phyloP scores from a whole-genome alignment of 2,329 filamentous ascomycete genomes.

The Colletotrichum phormii region DNA sequence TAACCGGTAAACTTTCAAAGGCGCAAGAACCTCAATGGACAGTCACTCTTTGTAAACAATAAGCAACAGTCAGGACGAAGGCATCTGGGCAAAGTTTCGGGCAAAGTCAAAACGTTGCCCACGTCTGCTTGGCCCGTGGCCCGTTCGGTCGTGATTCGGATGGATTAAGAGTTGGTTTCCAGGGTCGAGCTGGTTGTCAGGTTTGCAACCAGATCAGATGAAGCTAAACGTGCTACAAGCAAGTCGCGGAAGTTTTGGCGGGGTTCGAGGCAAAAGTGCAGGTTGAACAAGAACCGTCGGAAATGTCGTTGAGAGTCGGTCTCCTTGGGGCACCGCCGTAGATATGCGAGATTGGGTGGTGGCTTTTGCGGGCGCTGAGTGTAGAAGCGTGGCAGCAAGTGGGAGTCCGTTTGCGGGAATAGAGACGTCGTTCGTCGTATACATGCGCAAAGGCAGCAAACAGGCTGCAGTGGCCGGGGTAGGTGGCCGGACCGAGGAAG shows the following conservation, averaged over 20 bases:
- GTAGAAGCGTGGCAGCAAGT: conserved; percentile 5
- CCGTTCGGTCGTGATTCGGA: conserved; percentile 20
- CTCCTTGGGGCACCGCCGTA: conserved; percentile 11
- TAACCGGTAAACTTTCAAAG: conserved; percentile 12
- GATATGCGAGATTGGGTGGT: conserved; percentile 27
- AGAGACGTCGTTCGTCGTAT: conserved; percentile 24
- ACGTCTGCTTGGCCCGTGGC: conserved; percentile 6
- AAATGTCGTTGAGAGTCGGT: not conserved
- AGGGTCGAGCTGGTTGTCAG: conserved; percentile 1
- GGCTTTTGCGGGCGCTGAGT: conserved; percentile 13
- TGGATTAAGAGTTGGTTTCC: conserved; percentile 11
- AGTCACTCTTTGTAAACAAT: conserved; percentile 19
- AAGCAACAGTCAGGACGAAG: conserved; percentile 17
- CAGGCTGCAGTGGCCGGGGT: conserved; percentile 26
- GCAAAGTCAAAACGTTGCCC: conserved; percentile 10
- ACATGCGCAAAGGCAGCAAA: conserved; percentile 27
- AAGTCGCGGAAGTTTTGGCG: conserved; percentile 5
- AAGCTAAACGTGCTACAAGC: conserved; percentile 1
- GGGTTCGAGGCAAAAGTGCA: not conserved
- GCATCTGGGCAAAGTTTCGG: conserved; percentile 27
- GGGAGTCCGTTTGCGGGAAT: conserved; percentile 23
- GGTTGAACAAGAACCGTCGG: not conserved
- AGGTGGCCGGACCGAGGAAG: conserved; percentile 19
- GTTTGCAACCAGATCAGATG: conserved; percentile 21
- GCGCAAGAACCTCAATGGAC: conserved; percentile 10